Base-by-base conservation (phyloP, 1,284 basidiomycete species). In the Marasmius tenuissimus region DNA sequence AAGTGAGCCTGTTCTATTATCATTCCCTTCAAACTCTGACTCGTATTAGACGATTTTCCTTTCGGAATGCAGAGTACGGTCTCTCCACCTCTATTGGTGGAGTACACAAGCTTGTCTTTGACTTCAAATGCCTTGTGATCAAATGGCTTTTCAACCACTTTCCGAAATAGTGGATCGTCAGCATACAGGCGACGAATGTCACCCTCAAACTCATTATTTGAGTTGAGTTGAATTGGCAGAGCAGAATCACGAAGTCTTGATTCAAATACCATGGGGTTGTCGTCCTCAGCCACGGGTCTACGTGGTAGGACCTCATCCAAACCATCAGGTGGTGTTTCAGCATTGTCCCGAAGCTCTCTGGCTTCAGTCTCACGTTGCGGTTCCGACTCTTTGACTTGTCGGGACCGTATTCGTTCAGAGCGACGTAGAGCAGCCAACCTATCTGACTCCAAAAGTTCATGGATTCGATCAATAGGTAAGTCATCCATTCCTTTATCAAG, bases 401-500 rank as follows among this genome's bases (percentile, higher is more conserved):
- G 9, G n/a, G 59, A 53, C 0, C 47, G 20, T 45, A 60, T 51
- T 42, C 62, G 40, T 35, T 47, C 20, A 14, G 49, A 35, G 14
- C 61, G 8, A 9, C 10, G 22, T 3, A 16, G 39, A 12, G 34
- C 52, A 10, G 56, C 6, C 34, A 48, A 3, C 47, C 47, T 18
- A 27, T 54, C 34, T 2, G n/a, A 3, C 1, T 8, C 58, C 51
- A 20, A 47, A 11, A 16, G 22, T 53, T 50, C 60, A 45, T 38
- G 56, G 12, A 22, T 34, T n/a, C 69, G 65, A 5, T 57, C 60
- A 27, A 35, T 12, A 50, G 63, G 69, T 18, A 75, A 57, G 35
- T 72, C 65, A 1, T 76, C 70, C 0, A 65, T 66, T 10, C 69
- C 61, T 0, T 69, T 67, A 55, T 76, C 73, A 1, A 76, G 56